Evolutionary conservation across 768 basidiomycete genomes (phyloP).

Genomic region (Clathrus columnatus): DNA sequence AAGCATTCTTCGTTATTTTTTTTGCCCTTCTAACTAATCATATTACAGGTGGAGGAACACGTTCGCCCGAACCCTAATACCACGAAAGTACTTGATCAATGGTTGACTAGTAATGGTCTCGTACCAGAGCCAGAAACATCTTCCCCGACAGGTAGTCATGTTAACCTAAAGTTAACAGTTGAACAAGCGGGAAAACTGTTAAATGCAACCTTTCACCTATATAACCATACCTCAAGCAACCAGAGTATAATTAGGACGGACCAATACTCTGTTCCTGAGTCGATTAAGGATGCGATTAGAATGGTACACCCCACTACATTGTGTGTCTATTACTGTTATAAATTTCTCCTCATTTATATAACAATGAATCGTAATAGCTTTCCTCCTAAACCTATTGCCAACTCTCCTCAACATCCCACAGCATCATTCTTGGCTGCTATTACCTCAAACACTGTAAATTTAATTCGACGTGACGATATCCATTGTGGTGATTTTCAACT

Average conservation of each 20-base stretch:
- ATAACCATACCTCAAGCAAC: slow-evolving; percentile 23
- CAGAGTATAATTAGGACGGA: slow-evolving; percentile 25
- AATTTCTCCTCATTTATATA: too few relatives aligned
- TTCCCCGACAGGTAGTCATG: slow-evolving; percentile 20
- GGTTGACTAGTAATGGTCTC: slow-evolving; percentile 3
- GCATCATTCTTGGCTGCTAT: too few relatives aligned
- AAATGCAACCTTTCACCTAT: slow-evolving; percentile 27
- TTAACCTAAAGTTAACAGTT: slow-evolving; percentile 24
- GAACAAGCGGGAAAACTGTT: slow-evolving; percentile 27
- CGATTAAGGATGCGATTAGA: slow-evolving; percentile 22
- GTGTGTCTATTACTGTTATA: too few relatives aligned
- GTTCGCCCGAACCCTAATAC: slow-evolving; percentile 7
- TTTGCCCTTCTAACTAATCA: too few relatives aligned
- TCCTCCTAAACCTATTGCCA: too few relatives aligned
- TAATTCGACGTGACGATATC: too few relatives aligned
- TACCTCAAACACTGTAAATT: too few relatives aligned
- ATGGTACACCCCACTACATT: slow-evolving; percentile 24
- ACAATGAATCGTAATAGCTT: too few relatives aligned
- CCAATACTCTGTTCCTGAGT: slow-evolving; percentile 27
- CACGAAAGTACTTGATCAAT: slow-evolving; percentile 2
- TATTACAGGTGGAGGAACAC: too few relatives aligned
- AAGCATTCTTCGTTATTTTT: too few relatives aligned
- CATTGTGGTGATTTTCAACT: too few relatives aligned
- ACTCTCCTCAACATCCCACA: too few relatives aligned
- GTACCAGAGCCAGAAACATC: background rate